These are phyloP conservation scores for Withania somnifera DNA, from an alignment of 305 asterid species.

Conservation along the genomic window DNA sequence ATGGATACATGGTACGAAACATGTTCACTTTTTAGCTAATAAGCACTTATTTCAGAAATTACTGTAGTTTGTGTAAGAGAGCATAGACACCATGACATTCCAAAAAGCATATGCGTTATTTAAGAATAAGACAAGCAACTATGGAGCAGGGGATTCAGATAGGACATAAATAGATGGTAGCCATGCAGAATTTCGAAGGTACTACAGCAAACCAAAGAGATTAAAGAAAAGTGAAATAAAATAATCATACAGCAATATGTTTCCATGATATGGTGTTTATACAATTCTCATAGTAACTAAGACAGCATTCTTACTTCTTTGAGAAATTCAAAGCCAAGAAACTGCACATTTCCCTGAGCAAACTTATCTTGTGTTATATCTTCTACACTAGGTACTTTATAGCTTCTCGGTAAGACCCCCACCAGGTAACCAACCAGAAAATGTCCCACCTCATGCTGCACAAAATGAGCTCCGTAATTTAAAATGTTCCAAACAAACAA, in stretches of 20 bases:
- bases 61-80: not conserved
- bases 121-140: not conserved
- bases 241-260: not conserved
- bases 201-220: not conserved
- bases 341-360: constrained; percentile 49
- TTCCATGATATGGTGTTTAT: not conserved
- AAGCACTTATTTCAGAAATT: not conserved
- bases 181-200: not conserved
- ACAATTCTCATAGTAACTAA: not conserved
- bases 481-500: not conserved
- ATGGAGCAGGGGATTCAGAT: not conserved
- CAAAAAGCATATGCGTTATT: not conserved
- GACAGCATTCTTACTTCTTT: constrained; percentile 31
- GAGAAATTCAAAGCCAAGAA: constrained; percentile 59
- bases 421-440: constrained; percentile 70
- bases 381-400: constrained; percentile 47
- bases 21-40: not conserved
- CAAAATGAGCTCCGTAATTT: not conserved
- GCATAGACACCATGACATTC: not conserved
- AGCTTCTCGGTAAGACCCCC: constrained; percentile 64
- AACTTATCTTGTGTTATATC: constrained; percentile 39
- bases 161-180: not conserved
- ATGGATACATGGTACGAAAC: not conserved
- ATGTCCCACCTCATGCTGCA: constrained; percentile 92
- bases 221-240: not conserved